Percentiles rank a stretch among this genome's conserved stretches.
Conservation (phyloP, 73 alveolate genomes). For the Paramecium pentaurelia region DNA sequence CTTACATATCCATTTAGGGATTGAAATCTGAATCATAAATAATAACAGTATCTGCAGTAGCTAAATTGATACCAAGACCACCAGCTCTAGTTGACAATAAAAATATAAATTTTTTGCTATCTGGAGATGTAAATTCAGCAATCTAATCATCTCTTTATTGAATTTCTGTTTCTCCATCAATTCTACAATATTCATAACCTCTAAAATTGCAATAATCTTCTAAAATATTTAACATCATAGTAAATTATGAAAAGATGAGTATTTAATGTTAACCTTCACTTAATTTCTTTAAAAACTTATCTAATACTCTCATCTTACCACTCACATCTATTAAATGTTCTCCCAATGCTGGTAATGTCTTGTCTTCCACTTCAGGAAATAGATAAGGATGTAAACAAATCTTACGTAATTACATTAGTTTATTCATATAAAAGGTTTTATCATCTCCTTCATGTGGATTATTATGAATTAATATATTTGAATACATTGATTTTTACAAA, state of each 20-base stretch:
- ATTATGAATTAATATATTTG: slow-evolving; percentile 59
- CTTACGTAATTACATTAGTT: slow-evolving; percentile 93
- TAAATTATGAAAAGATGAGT: slow-evolving; percentile 91
- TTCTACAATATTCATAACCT: slow-evolving; percentile 91
- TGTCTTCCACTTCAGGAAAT: slow-evolving; percentile 90
- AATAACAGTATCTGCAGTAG: slow-evolving; percentile 99
- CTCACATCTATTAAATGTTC: slow-evolving; percentile 85
- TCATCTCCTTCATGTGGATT: slow-evolving; percentile 73
- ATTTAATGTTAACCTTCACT: slow-evolving; percentile 77
- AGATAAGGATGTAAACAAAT: slow-evolving; percentile 92
- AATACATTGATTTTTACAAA: slow-evolving; percentile 78
- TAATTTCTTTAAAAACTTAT: slow-evolving; percentile 80
- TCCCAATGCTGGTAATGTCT: slow-evolving; percentile 71
- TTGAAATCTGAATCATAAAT: slow-evolving; percentile 99
- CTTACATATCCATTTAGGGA: slow-evolving; percentile 98
- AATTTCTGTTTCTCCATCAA: slow-evolving; percentile 87
- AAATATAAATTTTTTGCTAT: slow-evolving; percentile 84
- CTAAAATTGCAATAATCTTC: slow-evolving; percentile 98
- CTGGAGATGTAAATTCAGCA: slow-evolving; percentile 73
- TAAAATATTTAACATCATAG: slow-evolving; percentile 93
- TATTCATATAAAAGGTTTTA: slow-evolving; percentile 82
- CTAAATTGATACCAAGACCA: slow-evolving; percentile 95
- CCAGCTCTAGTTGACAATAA: slow-evolving; percentile 98
- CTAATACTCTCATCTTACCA: slow-evolving; percentile 88
- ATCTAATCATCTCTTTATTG: slow-evolving; percentile 76